Conservation (phyloP, 495 filamentous ascomycete genomes). For the Penicillium bovifimosum region DNA sequence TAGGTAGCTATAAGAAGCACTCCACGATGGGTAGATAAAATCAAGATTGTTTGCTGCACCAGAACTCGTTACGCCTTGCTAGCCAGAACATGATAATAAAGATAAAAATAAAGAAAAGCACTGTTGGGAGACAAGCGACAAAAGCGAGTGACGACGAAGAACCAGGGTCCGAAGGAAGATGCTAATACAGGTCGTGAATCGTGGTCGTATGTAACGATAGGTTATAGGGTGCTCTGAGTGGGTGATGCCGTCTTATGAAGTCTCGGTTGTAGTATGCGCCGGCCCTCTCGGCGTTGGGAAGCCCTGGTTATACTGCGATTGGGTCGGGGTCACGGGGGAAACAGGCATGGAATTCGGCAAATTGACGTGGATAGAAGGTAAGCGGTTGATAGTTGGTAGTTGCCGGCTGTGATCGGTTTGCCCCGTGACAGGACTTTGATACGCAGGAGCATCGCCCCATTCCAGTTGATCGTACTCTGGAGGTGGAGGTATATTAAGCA, state of each 20-base stretch:
- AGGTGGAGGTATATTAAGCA: conserved; percentile 32
- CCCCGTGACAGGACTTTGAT: conserved; percentile 32
- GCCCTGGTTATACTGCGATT: conserved; percentile 4
- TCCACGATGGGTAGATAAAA: not conserved
- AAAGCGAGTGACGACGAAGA: not conserved
- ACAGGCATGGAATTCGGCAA: conserved; percentile 30
- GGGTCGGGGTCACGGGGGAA: conserved; percentile 29
- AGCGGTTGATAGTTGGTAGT: conserved; percentile 19
- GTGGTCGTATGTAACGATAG: not conserved
- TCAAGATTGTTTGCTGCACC: not conserved
- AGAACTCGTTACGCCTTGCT: conserved; percentile 7
- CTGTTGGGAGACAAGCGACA: not conserved
- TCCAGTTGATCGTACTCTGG: conserved; percentile 44
- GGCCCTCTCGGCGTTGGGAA: conserved; percentile 7
- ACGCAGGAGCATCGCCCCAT: conserved; percentile 47
- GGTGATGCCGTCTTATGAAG: not conserved
- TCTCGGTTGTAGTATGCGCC: not conserved
- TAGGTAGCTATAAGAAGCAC: not conserved
- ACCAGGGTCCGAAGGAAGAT: not conserved
- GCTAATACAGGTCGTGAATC: conserved; percentile 13
- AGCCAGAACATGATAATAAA: not conserved
- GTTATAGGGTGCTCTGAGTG: not conserved
- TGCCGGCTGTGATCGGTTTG: conserved; percentile 11
- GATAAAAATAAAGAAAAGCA: not conserved
- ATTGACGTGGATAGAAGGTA: conserved; percentile 41